Conservation (phyloP, 2,329 filamentous ascomycete species). For the Capronia epimyces region DNA sequence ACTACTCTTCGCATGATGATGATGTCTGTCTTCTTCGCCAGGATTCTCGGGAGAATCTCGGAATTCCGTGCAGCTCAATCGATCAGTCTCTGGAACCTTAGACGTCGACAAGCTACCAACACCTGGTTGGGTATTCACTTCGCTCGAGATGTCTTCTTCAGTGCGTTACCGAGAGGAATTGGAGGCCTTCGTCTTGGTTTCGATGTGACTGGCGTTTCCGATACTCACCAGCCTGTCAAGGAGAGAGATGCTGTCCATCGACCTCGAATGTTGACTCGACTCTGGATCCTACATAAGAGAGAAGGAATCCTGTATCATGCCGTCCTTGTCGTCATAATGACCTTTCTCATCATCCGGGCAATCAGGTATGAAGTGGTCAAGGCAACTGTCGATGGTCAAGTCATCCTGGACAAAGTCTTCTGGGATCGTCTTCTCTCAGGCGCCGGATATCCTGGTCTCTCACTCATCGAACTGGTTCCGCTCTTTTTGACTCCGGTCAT, state of each 20-base stretch:
- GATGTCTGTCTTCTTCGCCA: conserved; percentile 4
- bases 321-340: conserved; percentile 9
- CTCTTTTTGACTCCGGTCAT: conserved; percentile 18
- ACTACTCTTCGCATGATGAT: conserved; percentile 7
- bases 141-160: conserved; percentile 18
- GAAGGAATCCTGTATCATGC: conserved; percentile 19
- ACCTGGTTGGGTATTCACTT: conserved; percentile 24
- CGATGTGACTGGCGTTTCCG: conserved; percentile 16
- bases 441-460: conserved; percentile 19
- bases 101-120: conserved; percentile 17
- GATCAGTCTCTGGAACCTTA: conserved; percentile 9
- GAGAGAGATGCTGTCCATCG: conserved; percentile 14
- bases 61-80: conserved; percentile 1
- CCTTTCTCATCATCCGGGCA: conserved; percentile 2
- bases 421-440: conserved; percentile 12
- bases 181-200: conserved; percentile 17
- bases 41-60: neutral
- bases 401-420: conserved; percentile 7
- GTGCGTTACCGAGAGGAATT: conserved; percentile 9
- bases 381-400: neutral
- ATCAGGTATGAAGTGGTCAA: neutral
- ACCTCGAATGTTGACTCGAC: conserved; percentile 7
- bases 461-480: conserved; percentile 13
- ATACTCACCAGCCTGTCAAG: conserved; percentile 10
- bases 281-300: conserved; percentile 13